Percentiles rank a stretch among this genome's conserved stretches.
These are phyloP conservation scores for Caryopteris hybrid DNA, from an alignment of 305 asterid species.

Conservation along the genomic window DNA sequence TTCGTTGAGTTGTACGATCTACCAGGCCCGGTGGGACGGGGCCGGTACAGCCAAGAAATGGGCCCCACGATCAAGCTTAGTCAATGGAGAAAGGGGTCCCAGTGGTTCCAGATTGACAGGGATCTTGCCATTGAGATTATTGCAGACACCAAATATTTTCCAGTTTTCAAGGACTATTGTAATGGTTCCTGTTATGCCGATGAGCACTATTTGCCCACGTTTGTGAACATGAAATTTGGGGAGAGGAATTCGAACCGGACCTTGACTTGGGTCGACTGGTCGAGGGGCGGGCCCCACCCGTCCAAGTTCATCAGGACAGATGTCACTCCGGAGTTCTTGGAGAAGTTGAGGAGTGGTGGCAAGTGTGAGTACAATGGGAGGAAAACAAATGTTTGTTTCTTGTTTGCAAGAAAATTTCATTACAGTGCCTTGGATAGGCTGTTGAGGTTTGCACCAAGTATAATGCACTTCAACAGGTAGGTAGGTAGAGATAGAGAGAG, in stretches of 20 bases:
- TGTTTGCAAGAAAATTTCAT: conserved; percentile 85
- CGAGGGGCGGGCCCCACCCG: conserved; percentile 84
- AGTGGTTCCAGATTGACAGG: conserved; percentile 75
- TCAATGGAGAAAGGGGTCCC: conserved; percentile 88
- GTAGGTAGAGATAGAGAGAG: not conserved
- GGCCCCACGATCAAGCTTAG: conserved; percentile 38
- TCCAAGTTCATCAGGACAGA: conserved; percentile 38
- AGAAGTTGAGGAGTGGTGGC: conserved; percentile 42
- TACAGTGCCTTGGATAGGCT: conserved; percentile 54
- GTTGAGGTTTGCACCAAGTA: conserved; percentile 62
- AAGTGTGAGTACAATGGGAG: conserved; percentile 64
- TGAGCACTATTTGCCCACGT: conserved; percentile 79
- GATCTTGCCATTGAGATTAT: conserved; percentile 56
- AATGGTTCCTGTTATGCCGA: conserved; percentile 59
- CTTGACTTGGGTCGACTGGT: conserved; percentile 85
- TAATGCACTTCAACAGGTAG: conserved; percentile 66
- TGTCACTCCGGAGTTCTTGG: conserved; percentile 41
- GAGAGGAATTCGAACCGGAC: conserved; percentile 45
- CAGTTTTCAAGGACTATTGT: conserved; percentile 41
- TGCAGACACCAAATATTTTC: conserved; percentile 45
- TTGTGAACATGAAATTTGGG: conserved; percentile 43
- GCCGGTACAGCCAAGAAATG: conserved; percentile 56
- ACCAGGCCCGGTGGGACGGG: conserved; percentile 56
- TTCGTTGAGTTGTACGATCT: conserved; percentile 62
- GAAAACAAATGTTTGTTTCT: conserved; percentile 42